Base-by-base conservation (phyloP, 176 grass and related monocot species). In the Cocos nucifera region DNA sequence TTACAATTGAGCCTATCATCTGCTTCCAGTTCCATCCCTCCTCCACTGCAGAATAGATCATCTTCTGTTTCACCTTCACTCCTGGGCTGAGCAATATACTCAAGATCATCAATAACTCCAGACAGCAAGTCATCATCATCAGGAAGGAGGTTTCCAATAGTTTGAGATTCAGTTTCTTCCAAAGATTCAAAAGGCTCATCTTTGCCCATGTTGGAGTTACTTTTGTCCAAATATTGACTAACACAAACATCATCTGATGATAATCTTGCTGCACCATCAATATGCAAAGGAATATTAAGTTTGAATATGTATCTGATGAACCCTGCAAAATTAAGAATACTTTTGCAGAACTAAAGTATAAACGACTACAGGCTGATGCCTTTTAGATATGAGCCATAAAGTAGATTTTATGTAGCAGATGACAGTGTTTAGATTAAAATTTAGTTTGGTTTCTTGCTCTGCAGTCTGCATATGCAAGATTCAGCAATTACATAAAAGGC, bases 51-150 rank as follows among this genome's bases (percentile, higher is more conserved):
- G 53, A 95, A 95, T 54, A 95, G 89, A 62, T 95, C 91, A 79
- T 95, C 86, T 64, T 95, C 91, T n/a, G 79, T 68, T 63, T 95
- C 91, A 48, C 84, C 83, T 25, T 80, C 61, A 50, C 70, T 83
- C 69, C 74, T 84, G 63, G 68, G 23, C 20, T 59, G 71, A 54
- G 26, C 61, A 65, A 77, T 51, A 58, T 72, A 75, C 50, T 74
- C 70, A 71, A 95, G 70, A 62, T 94, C 89, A 65, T 90, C 80
- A 64, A 79, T 67, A 79, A 95, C 83, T 71, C 75, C 91, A 71
- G 83, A 90, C 49, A 95, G 56, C 29, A 95, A 79, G n/a, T 95
- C 91, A 39, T 90, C 90, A 17, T 95, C 91, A 55, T 95, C 80
- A 82, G 91, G 86, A 64, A 95, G 81, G 19, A 95, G 80, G 66